Conservation (phyloP, 495 filamentous ascomycete genomes). For the Xeromyces bisporus region DNA sequence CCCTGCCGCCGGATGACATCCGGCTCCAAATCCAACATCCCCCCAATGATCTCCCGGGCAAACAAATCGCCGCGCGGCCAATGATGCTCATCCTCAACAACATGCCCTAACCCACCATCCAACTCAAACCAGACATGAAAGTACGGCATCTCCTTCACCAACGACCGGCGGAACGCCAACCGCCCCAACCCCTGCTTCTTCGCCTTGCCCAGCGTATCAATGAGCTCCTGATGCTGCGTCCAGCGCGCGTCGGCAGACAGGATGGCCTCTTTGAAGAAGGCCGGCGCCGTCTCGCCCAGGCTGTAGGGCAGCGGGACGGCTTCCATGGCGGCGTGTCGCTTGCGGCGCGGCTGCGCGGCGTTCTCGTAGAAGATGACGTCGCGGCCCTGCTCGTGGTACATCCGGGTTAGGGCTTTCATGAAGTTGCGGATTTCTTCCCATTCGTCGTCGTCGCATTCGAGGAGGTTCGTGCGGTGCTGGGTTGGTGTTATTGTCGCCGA, state of each 20-base stretch:
- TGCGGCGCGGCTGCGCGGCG: conserved; percentile 61
- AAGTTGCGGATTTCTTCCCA: conserved; percentile 99
- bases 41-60: conserved; percentile 78
- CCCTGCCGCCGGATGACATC: conserved; percentile 85
- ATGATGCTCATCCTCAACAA: conserved; percentile 70
- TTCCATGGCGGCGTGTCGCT: conserved; percentile 71
- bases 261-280: conserved; percentile 92
- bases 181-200: conserved; percentile 55
- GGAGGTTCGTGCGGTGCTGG: conserved; percentile 71
- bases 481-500: conserved; percentile 81
- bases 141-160: conserved; percentile 97
- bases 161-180: conserved; percentile 59
- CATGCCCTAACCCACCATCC: conserved; percentile 81
- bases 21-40: conserved; percentile 74
- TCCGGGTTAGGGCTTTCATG: conserved; percentile 86
- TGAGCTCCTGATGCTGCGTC: conserved; percentile 86
- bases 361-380: conserved; percentile 97
- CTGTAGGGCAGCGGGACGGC: conserved; percentile 76
- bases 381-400: conserved; percentile 81
- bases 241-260: conserved; percentile 77
- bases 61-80: conserved; percentile 94
- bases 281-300: conserved; percentile 75
- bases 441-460: conserved; percentile 97
- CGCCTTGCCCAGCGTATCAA: conserved; percentile 64
- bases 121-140: conserved; percentile 95